Evolutionary conservation across 2,329 filamentous ascomycete species (phyloP).

Genomic region (Sphaerostilbella broomeana): DNA sequence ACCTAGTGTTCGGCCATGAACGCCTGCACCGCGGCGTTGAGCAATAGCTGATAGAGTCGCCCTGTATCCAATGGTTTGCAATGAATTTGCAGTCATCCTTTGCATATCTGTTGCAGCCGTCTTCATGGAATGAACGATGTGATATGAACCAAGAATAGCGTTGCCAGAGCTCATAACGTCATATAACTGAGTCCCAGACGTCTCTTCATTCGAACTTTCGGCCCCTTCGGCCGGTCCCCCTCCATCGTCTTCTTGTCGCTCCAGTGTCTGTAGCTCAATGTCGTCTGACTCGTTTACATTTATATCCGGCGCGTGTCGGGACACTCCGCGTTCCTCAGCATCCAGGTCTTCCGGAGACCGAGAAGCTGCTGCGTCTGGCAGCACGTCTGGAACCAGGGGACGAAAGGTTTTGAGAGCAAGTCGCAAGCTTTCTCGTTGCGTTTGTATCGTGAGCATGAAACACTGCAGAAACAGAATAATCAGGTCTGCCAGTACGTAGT

Average conservation of each 20-base stretch:
- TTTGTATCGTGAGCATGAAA: constrained; percentile 57
- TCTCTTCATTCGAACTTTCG: constrained; percentile 21
- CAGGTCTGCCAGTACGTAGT: constrained; percentile 50
- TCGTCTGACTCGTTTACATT: constrained; percentile 32
- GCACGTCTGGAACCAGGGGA: constrained; percentile 25
- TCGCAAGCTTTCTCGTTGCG: constrained; percentile 52
- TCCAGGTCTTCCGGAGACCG: constrained; percentile 45
- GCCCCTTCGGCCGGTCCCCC: constrained; percentile 18
- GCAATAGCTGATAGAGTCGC: constrained; percentile 48
- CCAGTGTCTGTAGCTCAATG: constrained; percentile 39
- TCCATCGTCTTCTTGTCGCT: constrained; percentile 18
- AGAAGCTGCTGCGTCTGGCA: constrained; percentile 20
- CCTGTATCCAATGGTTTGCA: constrained; percentile 49
- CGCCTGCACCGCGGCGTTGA: constrained; percentile 30
- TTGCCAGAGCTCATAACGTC: constrained; percentile 51
- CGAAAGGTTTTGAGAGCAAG: constrained; percentile 38
- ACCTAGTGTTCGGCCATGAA: constrained; percentile 16
- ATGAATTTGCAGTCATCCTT: constrained; percentile 42
- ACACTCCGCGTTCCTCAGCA: constrained; percentile 49
- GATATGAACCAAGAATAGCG: constrained; percentile 47
- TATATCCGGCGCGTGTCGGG: constrained; percentile 32
- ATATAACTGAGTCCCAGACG: constrained; percentile 33
- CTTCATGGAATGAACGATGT: constrained; percentile 44
- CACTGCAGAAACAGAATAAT: constrained; percentile 53
- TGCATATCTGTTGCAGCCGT: constrained; percentile 41